Evolutionary conservation across 257 asterid genomes (phyloP).

Genomic region (Fraxinus cuspidata): DNA sequence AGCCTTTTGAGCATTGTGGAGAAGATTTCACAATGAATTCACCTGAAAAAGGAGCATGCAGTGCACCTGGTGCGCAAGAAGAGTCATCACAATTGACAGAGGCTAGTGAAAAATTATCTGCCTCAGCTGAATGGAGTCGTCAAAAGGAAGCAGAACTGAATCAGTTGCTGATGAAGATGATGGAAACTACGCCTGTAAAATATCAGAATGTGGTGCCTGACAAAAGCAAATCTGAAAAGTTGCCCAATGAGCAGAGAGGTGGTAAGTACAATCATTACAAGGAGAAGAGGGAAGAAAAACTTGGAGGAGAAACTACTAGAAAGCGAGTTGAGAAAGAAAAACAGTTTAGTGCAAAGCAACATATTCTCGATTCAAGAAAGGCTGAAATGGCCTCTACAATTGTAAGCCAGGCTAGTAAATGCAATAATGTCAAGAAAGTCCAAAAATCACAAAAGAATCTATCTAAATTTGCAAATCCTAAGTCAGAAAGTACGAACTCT

Average conservation of each 20-base stretch:
- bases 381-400: constrained; percentile 47
- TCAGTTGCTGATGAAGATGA: constrained; percentile 83
- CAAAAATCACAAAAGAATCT: constrained; percentile 56
- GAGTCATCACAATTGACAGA: constrained; percentile 46
- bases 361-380: constrained; percentile 56
- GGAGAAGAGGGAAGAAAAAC: constrained; percentile 80
- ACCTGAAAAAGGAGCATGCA: constrained; percentile 34
- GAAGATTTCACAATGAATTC: constrained; percentile 39
- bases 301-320: constrained; percentile 55
- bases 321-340: constrained; percentile 63
- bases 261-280: constrained; percentile 65
- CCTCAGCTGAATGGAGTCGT: constrained; percentile 87
- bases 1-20: constrained; percentile 39
- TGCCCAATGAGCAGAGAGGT: constrained; percentile 59
- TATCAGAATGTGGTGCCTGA: constrained; percentile 42
- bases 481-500: constrained; percentile 53
- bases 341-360: constrained; percentile 48
- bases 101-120: constrained; percentile 42
- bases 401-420: constrained; percentile 49
- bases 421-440: constrained; percentile 47
- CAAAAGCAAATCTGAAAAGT: constrained; percentile 55
- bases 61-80: constrained; percentile 37
- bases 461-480: constrained; percentile 54
- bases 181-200: constrained; percentile 80
- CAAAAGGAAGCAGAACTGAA: constrained; percentile 91